These are phyloP conservation scores for Aspergillus fructus DNA, from an alignment of 2,329 filamentous ascomycete genomes.

Conservation along the genomic window DNA sequence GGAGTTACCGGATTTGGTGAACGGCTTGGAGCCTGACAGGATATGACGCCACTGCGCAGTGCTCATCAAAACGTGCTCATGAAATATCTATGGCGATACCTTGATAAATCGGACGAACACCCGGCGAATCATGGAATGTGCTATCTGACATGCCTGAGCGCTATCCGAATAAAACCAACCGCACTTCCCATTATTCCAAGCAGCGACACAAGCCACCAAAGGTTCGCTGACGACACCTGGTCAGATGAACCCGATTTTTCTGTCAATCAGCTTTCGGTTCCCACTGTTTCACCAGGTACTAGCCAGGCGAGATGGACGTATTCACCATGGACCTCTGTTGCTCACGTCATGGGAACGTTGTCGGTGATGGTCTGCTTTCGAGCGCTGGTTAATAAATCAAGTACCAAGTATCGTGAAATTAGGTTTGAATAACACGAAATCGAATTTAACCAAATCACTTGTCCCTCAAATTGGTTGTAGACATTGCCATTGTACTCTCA, in stretches of 20 bases:
- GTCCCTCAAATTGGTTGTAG: not conserved
- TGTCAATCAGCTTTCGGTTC: not conserved
- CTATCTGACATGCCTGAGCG: not conserved
- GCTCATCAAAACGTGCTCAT: not conserved
- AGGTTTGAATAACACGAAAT: not conserved
- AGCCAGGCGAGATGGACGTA: not conserved
- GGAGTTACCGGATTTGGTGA: not conserved
- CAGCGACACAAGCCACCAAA: not conserved
- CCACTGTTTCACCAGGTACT: not conserved
- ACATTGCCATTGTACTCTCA: not conserved
- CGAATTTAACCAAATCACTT: not conserved
- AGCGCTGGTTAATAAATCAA: not conserved
- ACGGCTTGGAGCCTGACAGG: not conserved
- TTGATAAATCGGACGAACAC: not conserved
- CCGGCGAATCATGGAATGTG: not conserved
- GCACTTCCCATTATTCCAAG: not conserved
- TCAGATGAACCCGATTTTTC: constrained; percentile 1
- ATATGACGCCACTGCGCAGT: constrained; percentile 14
- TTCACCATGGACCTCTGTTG: not conserved
- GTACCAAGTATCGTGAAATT: not conserved
- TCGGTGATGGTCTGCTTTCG: not conserved
- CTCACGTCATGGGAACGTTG: constrained; percentile 3
- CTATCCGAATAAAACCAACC: not conserved
- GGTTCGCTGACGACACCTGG: constrained; percentile 8
- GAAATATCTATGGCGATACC: too few species aligned